Base-by-base conservation (phyloP, 2,329 filamentous ascomycete genomes). In the Ascochyta pisi region DNA sequence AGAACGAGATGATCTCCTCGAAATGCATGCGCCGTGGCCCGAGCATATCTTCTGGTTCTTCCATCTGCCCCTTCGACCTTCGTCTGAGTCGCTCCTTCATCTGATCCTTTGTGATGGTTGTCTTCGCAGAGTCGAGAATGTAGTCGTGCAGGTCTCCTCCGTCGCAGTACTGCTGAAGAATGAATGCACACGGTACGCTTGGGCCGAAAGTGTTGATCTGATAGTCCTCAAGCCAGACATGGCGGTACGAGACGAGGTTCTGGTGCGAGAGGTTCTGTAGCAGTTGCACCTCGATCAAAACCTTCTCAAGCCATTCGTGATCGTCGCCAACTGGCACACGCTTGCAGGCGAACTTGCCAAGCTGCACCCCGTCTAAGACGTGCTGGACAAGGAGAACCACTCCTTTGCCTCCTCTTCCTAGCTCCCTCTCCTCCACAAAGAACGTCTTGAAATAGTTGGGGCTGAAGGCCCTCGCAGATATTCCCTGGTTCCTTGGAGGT, bases 151-250 rank as follows among this genome's bases (percentile, higher is more conserved):
- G 82, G 71, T 99, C 95, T 15, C 95, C 95, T 1, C 88, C 84
- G 72, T 99, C 98, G 79, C 96, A 99, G 69, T 96, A 99, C 71
- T 99, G 93, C 73, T 99, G 95, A 7, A 99, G 83, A 54, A 99
- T 99, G 73, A 96, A 99, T 4, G 94, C 92, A 68, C 94, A 98
- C 10, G 92, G 92, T 1, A 99, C 92, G 50, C 87, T 92, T 0
- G 96, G 95, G 0, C 92, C 90, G 73, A 99, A 99, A 6, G 66
- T 88, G 60, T 85, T 94, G 48, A 96, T 85, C 64, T 89, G 86
- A 49, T 89, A 88, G 73, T 97, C 90, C 74, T 99, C 94, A 15
- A 99, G 83, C 95, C 95, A 99, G 29, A 96, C 95, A 77, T 98
- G 95, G 6, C 94, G 89, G 74, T 99, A 99, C 0, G 93, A 96